Evolutionary conservation across 208 protist species (phyloP), one percentile per base, ranked within the genome.

Genomic region (Acanthamoeba quina): DNA sequence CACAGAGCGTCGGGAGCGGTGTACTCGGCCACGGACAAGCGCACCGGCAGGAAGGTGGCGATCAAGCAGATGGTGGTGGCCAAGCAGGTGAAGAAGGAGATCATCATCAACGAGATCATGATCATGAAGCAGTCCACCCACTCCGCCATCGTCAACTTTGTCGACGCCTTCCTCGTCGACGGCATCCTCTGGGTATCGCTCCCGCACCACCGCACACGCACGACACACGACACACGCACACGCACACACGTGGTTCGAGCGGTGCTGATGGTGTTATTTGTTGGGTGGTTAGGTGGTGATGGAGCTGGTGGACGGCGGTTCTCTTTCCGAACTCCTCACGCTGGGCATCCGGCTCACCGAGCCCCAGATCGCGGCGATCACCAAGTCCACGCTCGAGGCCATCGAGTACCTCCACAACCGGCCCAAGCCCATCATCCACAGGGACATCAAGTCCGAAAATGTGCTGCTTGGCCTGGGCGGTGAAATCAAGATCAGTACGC

Each of bases 21-120:
- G 11, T 92, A 92, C 62, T 44, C 29, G 2, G 85, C 85, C 19
- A 92, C 85, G 31, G 85, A 92, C 21, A 44, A 58, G 26, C 85
- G 85, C 13, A 74, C 7, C 5, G 85, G 85, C 49, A 92, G 74
- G 52, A n/a, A 21, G 44, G 85, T 92, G 34, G 85, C 85, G 37
- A 92, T 92, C 85, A 92, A 92, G 10, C 85, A 92, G 49, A 92
- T 92, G 85, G 62, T 92, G 41, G 74, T 92, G 44, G 85, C 85
- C 85, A 68, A 92, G 62, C 85, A 92, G 58, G 44, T 88, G 31
- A 92, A 92, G 85, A 31, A 29, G 21, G 85, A 92, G 58, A 92
- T 92, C 37, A 5, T 92, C 3, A 29, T 92, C 11, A 92, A 92
- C 49, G 85, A 92, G 34, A 92, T 92, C 85, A 19, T 21, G 19